A percentile compares a stretch with the other conserved stretches of the same genome.
phyloP scores from a whole-genome alignment of 208 protist genomes.

The Trypanosoma avium region DNA sequence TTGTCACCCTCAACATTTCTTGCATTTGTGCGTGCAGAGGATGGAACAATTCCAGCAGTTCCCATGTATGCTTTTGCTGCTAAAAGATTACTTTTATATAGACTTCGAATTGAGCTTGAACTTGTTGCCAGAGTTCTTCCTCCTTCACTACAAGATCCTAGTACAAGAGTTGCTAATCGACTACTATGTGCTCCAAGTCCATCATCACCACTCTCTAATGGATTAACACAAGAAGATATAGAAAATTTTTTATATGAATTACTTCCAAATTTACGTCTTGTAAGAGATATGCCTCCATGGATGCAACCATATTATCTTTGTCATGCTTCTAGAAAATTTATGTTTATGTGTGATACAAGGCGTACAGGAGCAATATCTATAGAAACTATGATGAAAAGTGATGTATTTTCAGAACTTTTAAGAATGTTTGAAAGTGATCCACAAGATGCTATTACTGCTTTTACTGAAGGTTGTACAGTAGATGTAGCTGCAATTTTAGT shows the following conservation, averaged over 20 bases:
- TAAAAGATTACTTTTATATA: slow-evolving; percentile 81
- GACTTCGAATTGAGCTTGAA: slow-evolving; percentile 79
- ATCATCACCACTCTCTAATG: slow-evolving; percentile 80
- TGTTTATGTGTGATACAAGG: slow-evolving; percentile 92
- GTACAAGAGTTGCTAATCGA: slow-evolving; percentile 11
- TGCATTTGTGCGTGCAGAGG: slow-evolving; percentile 57
- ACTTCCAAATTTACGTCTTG: slow-evolving; percentile 75
- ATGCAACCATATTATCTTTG: slow-evolving; percentile 91
- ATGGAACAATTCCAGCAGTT: slow-evolving; percentile 65
- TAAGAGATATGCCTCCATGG: slow-evolving; percentile 82
- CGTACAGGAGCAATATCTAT: slow-evolving; percentile 76
- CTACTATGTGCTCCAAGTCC: slow-evolving; percentile 57
- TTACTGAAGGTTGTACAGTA: slow-evolving; percentile 67
- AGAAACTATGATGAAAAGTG: slow-evolving; percentile 79
- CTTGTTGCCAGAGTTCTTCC: slow-evolving; percentile 54
- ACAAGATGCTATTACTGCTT: slow-evolving; percentile 65
- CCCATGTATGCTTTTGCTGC: slow-evolving; percentile 82
- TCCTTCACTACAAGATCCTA: slow-evolving; percentile 29
- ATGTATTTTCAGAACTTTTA: slow-evolving; percentile 89
- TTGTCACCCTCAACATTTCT: slow-evolving; percentile 84
- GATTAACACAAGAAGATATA: slow-evolving; percentile 79
- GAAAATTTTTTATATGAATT: slow-evolving; percentile 75
- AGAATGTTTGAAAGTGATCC: slow-evolving; percentile 88
- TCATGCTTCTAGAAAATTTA: slow-evolving; percentile 90
- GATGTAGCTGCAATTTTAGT: slow-evolving; percentile 58